A percentile compares a stretch with the other conserved stretches of the same genome.
Conservation (phyloP, 768 basidiomycete genomes). For the Hebeloma cylindrosporum region DNA sequence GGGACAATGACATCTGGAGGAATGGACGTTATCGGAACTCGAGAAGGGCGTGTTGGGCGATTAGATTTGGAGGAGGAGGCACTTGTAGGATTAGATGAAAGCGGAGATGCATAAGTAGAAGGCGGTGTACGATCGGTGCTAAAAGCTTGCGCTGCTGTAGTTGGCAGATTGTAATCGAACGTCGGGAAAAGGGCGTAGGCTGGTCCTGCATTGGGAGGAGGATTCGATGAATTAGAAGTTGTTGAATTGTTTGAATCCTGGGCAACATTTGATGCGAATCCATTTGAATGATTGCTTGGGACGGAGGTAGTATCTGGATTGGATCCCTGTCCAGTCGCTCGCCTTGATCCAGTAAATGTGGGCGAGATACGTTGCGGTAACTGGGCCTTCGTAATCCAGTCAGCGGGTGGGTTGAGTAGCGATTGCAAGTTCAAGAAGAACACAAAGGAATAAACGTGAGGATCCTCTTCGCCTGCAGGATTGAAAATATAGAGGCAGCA, state of each 20-base stretch:
- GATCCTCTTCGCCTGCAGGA: conserved; percentile 36
- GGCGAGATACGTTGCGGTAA: conserved; percentile 7
- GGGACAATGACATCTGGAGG: conserved; percentile 33
- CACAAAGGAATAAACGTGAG: conserved; percentile 45
- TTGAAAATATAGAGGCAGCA: conserved; percentile 50
- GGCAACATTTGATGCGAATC: no score
- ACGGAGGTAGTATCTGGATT: not conserved
- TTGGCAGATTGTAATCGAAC: conserved; percentile 17
- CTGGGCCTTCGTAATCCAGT: conserved; percentile 24
- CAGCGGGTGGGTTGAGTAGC: conserved; percentile 33
- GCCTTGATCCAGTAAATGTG: not conserved
- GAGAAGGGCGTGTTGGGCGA: no score
- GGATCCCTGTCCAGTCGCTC: not conserved
- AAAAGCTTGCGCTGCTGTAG: not conserved
- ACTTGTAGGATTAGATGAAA: no score
- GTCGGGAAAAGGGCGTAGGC: conserved; percentile 30
- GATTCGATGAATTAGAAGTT: not conserved
- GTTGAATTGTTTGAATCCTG: no score
- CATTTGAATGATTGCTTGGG: conserved; percentile 4
- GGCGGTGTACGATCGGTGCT: not conserved
- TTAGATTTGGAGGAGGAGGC: no score
- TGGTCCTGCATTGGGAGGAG: not conserved
- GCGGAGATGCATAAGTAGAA: not conserved
- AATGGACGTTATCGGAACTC: no score
- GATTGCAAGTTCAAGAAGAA: conserved; percentile 49